Conservation (phyloP, 2,329 filamentous ascomycete species). For the Penicillium sp. region DNA sequence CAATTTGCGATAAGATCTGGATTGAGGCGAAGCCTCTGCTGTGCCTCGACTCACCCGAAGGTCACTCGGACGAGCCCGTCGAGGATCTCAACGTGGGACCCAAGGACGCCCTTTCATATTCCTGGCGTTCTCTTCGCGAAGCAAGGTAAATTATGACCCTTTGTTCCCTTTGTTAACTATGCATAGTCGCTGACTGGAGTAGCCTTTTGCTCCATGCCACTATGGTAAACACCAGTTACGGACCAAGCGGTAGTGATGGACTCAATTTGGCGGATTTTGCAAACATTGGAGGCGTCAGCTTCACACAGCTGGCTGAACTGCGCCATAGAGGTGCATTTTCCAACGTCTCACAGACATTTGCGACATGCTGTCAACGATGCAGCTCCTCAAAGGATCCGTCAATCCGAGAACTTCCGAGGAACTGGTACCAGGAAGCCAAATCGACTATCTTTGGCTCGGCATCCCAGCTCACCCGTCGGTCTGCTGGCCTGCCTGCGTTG, state of each 20-base stretch:
- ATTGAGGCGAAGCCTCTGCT: conserved; percentile 69
- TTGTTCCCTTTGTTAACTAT: not conserved
- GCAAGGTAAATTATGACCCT: conserved; percentile 77
- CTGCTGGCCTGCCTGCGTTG: conserved; percentile 85
- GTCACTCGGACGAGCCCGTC: conserved; percentile 58
- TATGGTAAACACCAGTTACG: conserved; percentile 53
- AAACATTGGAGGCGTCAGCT: conserved; percentile 69
- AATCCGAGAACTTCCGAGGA: conserved; percentile 52
- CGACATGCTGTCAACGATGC: conserved; percentile 69
- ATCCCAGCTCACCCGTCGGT: conserved; percentile 79
- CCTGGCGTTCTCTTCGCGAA: conserved; percentile 92
- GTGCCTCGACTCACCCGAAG: conserved; percentile 93
- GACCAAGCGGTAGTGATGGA: conserved; percentile 44
- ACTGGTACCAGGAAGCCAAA: conserved; percentile 69
- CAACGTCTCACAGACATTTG: conserved; percentile 85
- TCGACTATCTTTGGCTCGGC: conserved; percentile 70
- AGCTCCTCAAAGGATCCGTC: conserved; percentile 50
- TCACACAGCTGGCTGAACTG: conserved; percentile 76
- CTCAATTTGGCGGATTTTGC: conserved; percentile 59
- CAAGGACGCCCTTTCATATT: conserved; percentile 90
- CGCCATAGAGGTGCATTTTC: conserved; percentile 91
- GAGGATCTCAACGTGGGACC: conserved; percentile 72
- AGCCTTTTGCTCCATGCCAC: conserved; percentile 70
- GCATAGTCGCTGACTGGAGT: conserved; percentile 17
- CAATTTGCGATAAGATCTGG: conserved; percentile 71